These are phyloP conservation scores for Bretschneidera sinensis DNA, from an alignment of 345 rosid species.

Conservation along the genomic window DNA sequence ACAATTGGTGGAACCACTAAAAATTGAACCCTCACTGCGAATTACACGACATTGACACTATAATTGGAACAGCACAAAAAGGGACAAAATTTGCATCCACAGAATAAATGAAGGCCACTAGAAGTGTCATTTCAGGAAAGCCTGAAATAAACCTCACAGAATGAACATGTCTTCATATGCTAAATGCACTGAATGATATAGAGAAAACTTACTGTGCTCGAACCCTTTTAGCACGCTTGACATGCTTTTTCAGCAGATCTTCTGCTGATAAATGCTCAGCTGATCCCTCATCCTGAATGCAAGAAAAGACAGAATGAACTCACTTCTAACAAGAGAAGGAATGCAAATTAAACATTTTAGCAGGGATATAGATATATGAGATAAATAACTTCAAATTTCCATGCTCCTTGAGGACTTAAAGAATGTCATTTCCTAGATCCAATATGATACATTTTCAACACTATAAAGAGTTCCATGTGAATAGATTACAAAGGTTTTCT, in stretches of 20 bases:
- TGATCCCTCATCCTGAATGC: slow-evolving; percentile 51
- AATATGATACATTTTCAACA: not conserved
- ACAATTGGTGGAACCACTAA: not conserved
- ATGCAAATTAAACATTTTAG: not conserved
- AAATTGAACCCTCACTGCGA: no score
- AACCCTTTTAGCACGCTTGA: slow-evolving; percentile 67
- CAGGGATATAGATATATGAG: not conserved
- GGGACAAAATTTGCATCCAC: no score
- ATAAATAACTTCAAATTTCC: not conserved
- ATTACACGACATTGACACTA: no score
- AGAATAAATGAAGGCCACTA: no score
- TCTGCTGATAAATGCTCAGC: slow-evolving; percentile 46
- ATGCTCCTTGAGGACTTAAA: not conserved
- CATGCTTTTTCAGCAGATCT: slow-evolving; percentile 67
- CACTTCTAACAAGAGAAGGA: not conserved
- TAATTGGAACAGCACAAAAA: no score
- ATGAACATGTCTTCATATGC: not conserved
- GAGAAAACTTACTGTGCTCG: slow-evolving; percentile 51
- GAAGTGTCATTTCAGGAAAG: not conserved
- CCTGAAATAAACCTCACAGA: not conserved
- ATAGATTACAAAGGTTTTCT: no score
- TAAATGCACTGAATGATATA: no score
- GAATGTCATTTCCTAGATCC: not conserved
- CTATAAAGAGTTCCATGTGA: no score
- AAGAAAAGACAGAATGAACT: slow-evolving; percentile 12